Percentiles rank a stretch among this genome's conserved stretches.
phyloP scores from a whole-genome alignment of 768 basidiomycete species.

The Boletus reticulatus region DNA sequence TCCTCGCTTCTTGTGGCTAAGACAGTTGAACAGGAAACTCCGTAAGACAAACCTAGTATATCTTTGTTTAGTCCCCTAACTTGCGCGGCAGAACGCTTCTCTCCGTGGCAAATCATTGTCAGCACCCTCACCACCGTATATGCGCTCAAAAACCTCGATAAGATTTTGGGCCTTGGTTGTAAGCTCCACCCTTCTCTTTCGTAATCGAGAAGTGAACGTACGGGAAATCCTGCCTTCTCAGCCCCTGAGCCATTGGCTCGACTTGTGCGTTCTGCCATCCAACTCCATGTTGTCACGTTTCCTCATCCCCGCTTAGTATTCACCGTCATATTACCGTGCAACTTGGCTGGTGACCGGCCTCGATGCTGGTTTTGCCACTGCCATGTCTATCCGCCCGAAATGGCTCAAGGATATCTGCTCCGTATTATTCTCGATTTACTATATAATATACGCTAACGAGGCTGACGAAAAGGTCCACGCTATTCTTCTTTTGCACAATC shows the following conservation, averaged over 20 bases:
- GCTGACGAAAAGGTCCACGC: slow-evolving; percentile 90
- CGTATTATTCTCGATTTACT: slow-evolving; percentile 84
- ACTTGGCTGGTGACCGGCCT: slow-evolving; percentile 93
- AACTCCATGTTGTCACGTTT: background rate
- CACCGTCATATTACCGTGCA: slow-evolving; percentile 90
- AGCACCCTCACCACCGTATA: slow-evolving; percentile 85
- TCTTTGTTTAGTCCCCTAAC: background rate
- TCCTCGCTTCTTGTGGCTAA: slow-evolving; percentile 67
- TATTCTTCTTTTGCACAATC: background rate
- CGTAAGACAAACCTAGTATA: slow-evolving; percentile 40
- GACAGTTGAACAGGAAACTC: slow-evolving; percentile 54
- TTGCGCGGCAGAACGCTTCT: slow-evolving; percentile 62
- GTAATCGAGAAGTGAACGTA: background rate
- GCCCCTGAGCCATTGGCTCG: slow-evolving; percentile 92
- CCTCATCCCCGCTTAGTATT: slow-evolving; percentile 55
- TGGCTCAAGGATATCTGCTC: slow-evolving; percentile 90
- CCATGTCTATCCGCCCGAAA: slow-evolving; percentile 87
- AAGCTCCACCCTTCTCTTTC: slow-evolving; percentile 1
- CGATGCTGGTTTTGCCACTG: slow-evolving; percentile 97
- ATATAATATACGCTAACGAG: slow-evolving; percentile 84
- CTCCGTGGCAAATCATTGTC: slow-evolving; percentile 95
- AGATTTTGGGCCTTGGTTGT: slow-evolving; percentile 81
- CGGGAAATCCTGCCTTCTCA: slow-evolving; percentile 26
- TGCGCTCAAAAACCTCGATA: slow-evolving; percentile 79
- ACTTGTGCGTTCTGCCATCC: slow-evolving; percentile 52